Evolutionary conservation across 2,329 filamentous ascomycete genomes (phyloP).

Genomic region (Byssothecium circinans): DNA sequence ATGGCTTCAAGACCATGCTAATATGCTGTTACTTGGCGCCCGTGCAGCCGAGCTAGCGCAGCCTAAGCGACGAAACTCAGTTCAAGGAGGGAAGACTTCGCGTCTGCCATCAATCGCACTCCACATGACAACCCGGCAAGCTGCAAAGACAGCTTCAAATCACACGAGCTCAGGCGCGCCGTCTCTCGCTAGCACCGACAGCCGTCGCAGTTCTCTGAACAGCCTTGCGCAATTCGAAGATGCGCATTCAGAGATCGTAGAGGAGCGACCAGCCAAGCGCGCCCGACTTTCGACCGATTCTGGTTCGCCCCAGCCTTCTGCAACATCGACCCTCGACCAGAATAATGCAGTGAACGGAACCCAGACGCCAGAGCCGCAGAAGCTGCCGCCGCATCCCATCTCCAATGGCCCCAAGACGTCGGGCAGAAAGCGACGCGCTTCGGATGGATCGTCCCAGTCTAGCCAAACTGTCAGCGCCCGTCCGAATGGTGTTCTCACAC

Average conservation of each 20-base stretch:
- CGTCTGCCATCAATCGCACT: conserved; percentile 51
- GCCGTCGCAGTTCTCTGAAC: conserved; percentile 45
- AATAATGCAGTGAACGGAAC: conserved; percentile 28
- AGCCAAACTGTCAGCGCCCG: conserved; percentile 31
- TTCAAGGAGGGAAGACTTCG: conserved; percentile 37
- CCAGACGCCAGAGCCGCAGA: conserved; percentile 28
- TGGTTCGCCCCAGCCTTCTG: conserved; percentile 38
- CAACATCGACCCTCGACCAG: conserved; percentile 26
- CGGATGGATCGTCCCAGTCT: conserved; percentile 35
- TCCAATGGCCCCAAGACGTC: conserved; percentile 24
- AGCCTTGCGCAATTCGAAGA: conserved; percentile 33
- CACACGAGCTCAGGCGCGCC: conserved; percentile 38
- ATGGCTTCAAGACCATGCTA: conserved; percentile 27
- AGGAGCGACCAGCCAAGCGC: conserved; percentile 41
- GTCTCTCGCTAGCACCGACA: conserved; percentile 39
- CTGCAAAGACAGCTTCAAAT: conserved; percentile 43
- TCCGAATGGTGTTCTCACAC: conserved; percentile 38
- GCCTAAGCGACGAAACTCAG: conserved; percentile 41
- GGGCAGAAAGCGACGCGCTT: conserved; percentile 38
- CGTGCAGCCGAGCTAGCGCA: conserved; percentile 3
- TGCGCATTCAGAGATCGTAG: conserved; percentile 23
- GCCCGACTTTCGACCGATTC: conserved; percentile 42
- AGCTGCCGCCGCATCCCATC: conserved; percentile 20
- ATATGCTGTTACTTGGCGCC: conserved; percentile 36
- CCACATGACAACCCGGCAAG: conserved; percentile 53